Conservation (phyloP, 768 basidiomycete species). For the Lyophyllum decastes region DNA sequence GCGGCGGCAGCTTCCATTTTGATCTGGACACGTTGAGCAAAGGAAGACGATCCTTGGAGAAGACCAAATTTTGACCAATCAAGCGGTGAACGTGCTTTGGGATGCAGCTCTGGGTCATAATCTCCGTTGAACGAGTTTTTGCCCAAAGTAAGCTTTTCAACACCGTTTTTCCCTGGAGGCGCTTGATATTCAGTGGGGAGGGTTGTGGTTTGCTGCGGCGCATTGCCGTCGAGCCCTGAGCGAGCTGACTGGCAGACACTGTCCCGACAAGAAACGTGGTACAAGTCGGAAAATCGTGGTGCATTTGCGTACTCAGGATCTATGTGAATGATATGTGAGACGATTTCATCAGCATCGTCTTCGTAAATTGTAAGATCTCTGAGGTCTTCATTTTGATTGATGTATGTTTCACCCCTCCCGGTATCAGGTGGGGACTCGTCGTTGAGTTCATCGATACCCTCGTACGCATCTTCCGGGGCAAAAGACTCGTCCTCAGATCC, state of each 20-base stretch:
- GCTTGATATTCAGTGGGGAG: background rate
- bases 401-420: slow-evolving; percentile 4
- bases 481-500: background rate
- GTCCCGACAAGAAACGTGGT: slow-evolving; percentile 32
- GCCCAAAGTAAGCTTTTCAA: slow-evolving; percentile 11
- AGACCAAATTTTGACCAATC: background rate
- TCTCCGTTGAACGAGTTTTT: background rate
- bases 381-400: slow-evolving; percentile 8
- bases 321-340: slow-evolving; percentile 33
- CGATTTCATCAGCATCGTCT: slow-evolving; percentile 37
- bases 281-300: slow-evolving; percentile 40
- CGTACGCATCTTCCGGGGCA: slow-evolving; percentile 3
- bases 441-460: slow-evolving; percentile 2
- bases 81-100: slow-evolving; percentile 8
- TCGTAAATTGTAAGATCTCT: slow-evolving; percentile 23
- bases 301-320: slow-evolving; percentile 27
- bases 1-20: slow-evolving; percentile 30
- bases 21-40: slow-evolving; percentile 45
- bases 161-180: background rate
- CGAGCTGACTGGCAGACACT: slow-evolving; percentile 3
- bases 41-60: slow-evolving; percentile 31
- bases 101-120: background rate
- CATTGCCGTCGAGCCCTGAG: background rate
- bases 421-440: background rate
- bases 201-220: background rate